These are phyloP conservation scores for Moricandia arvensis DNA, from an alignment of 345 rosid genomes.

Conservation along the genomic window DNA sequence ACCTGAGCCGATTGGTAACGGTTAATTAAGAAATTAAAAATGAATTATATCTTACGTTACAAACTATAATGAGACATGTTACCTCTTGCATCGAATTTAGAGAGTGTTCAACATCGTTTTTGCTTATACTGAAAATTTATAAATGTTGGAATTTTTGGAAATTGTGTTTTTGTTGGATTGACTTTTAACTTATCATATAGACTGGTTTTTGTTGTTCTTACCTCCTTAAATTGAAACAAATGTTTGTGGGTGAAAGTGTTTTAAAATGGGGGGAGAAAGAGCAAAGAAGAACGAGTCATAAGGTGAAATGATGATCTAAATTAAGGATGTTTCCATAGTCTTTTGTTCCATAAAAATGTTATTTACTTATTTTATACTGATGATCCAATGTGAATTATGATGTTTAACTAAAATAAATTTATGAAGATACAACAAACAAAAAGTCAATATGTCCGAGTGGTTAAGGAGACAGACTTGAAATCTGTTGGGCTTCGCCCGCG, in stretches of 20 bases:
- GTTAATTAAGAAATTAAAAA: not conserved
- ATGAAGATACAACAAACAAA: not conserved
- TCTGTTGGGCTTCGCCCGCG: constrained; percentile 84
- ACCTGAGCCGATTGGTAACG: not conserved
- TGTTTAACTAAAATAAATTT: too few species aligned
- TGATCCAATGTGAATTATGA: not conserved
- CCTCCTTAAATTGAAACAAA: not conserved
- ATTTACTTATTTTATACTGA: not conserved
- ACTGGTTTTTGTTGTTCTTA: not conserved
- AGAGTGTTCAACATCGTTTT: constrained; percentile 16
- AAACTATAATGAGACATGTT: constrained; percentile 3
- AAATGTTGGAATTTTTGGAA: not conserved
- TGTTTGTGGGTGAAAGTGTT: constrained; percentile 13
- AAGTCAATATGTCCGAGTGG: constrained; percentile 94
- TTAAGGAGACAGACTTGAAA: constrained; percentile 98
- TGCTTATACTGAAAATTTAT: not conserved
- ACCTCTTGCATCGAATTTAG: constrained; percentile 38
- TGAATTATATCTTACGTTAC: not conserved
- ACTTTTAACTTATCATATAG: not conserved
- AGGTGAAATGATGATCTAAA: constrained; percentile 19
- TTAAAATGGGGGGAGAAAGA: constrained; percentile 6
- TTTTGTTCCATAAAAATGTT: too few species aligned
- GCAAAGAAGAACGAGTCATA: constrained; percentile 29
- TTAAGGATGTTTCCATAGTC: not conserved
- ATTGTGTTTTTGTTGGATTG: not conserved